Evolutionary conservation across 2,329 filamentous ascomycete genomes (phyloP), one percentile per base, ranked within the genome.

Genomic region (Monosporascus sp.): DNA sequence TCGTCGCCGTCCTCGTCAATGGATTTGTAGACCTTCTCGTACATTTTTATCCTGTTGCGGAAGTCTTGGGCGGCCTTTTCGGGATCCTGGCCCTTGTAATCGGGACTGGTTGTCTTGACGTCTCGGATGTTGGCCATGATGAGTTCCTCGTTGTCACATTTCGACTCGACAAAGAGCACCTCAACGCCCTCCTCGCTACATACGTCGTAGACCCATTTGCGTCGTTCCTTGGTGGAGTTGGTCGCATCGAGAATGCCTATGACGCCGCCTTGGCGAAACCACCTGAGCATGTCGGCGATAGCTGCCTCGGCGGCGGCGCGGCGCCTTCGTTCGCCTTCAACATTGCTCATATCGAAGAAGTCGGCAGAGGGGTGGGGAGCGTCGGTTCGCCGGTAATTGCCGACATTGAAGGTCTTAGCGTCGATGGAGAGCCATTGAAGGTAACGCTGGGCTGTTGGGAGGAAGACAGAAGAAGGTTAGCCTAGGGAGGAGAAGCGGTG

Each of bases 121-220:
- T 97, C 92, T 60, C 92, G 85, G 61, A 99, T 97, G 71, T 99
- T 99, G 77, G 86, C 90, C 91, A 97, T 96, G 75, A 99, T 96
- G 61, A 97, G 77, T 45, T 93, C 88, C 70, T 97, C 92, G 62
- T 97, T 87, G 67, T 99, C 93, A 70, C 94, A 99, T 69, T 94
- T 95, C 63, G 90, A 96, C 77, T 99, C 94, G 48, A 99, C 94
- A 63, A 96, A 99, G 48, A 99, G 77, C 9, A 95, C 92, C 68
- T 97, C 91, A 56, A 97, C 86, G 52, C 86, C 85, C 60, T 93
- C 85, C 14, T 81, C 78, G 7, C 81, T 77, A 69, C 92, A 94
- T 48, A 82, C 81, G 57, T 97, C 87, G 62, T 90, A 80, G 65
- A 99, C 94, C 94, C 94, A 99, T 67, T 87, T 85, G 59, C 94